phyloP scores from a whole-genome alignment of 192 early-diverging fungal genomes.

The Coemansia javaensis region DNA sequence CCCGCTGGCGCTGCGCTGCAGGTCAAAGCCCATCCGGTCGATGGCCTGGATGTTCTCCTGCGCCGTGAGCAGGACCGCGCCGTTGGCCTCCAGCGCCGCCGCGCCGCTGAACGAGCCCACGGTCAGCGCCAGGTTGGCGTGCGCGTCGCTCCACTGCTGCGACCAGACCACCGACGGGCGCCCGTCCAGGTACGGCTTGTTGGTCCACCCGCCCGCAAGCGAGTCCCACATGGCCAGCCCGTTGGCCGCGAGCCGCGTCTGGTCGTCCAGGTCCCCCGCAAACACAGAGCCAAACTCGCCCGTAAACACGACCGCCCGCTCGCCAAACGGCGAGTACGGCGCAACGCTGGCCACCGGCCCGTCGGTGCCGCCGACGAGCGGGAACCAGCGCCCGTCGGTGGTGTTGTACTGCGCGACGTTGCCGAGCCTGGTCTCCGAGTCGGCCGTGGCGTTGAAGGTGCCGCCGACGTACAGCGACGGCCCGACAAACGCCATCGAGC shows the following conservation, averaged over 20 bases:
- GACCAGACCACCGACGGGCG: slow-evolving; percentile 28
- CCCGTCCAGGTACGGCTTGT: slow-evolving; percentile 30
- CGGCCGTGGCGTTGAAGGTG: slow-evolving; percentile 36
- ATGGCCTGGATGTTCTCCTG: slow-evolving; percentile 26
- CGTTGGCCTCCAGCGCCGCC: slow-evolving; percentile 37
- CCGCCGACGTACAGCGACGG: slow-evolving; percentile 39
- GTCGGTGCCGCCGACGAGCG: slow-evolving; percentile 45
- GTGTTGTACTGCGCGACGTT: slow-evolving; percentile 45
- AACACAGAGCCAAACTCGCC: slow-evolving; percentile 26
- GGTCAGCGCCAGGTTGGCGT: slow-evolving; percentile 28
- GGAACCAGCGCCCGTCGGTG: slow-evolving; percentile 32
- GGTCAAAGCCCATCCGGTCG: slow-evolving; percentile 20
- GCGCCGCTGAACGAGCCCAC: slow-evolving; percentile 33
- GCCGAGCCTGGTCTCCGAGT: slow-evolving; percentile 11
- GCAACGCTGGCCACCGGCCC: slow-evolving; percentile 48
- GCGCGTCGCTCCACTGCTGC: slow-evolving; percentile 6
- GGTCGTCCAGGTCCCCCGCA: neutral
- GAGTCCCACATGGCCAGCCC: slow-evolving; percentile 42
- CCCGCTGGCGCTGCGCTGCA: slow-evolving; percentile 17
- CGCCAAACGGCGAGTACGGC: slow-evolving; percentile 41
- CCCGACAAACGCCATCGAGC: slow-evolving; percentile 27
- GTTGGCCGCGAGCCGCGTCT: slow-evolving; percentile 1
- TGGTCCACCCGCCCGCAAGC: slow-evolving; percentile 23
- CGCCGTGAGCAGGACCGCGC: slow-evolving; percentile 24
- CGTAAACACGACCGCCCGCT: slow-evolving; percentile 17